Evolutionary conservation across 345 rosid species (phyloP).

Genomic region (Limnanthes douglasii): DNA sequence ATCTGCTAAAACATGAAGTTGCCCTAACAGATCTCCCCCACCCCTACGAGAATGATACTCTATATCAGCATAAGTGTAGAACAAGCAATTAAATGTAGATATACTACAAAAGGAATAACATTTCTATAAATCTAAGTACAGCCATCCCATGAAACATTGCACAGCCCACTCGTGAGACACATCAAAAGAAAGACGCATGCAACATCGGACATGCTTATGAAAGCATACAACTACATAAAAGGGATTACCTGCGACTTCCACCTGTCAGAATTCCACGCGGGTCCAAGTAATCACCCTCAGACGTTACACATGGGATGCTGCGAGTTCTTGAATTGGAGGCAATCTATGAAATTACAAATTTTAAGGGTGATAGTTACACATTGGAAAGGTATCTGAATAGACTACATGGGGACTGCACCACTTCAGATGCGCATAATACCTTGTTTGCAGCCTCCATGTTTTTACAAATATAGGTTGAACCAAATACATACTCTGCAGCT

Average conservation of each 20-base stretch:
- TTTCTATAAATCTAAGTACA: conserved; percentile 2
- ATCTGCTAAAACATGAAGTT: conserved; percentile 72
- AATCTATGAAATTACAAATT: conserved; percentile 39
- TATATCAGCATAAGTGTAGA: conserved; percentile 3
- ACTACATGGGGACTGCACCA: neutral
- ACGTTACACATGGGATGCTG: conserved; percentile 75
- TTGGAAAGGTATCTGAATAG: neutral
- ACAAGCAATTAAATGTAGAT: neutral
- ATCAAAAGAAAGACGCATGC: conserved; percentile 5
- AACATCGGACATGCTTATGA: neutral
- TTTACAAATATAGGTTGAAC: conserved; percentile 94
- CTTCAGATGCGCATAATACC: conserved; percentile 20
- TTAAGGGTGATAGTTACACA: conserved; percentile 1
- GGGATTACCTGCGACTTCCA: conserved; percentile 76
- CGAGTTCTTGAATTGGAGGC: conserved; percentile 60
- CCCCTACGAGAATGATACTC: conserved; percentile 31
- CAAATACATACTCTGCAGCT: conserved; percentile 91
- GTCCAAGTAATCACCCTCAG: conserved; percentile 91
- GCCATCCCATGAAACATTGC: too few relatives aligned
- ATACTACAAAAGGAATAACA: conserved; percentile 5
- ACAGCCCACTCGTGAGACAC: too few relatives aligned
- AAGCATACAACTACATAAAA: conserved; percentile 1
- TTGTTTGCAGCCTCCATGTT: conserved; percentile 71
- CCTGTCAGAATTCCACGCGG: conserved; percentile 97
- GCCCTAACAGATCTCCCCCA: conserved; percentile 68